Percentiles rank a stretch among this genome's conserved stretches.
These are phyloP conservation scores for Fusarium coicis DNA, from an alignment of 2,329 filamentous ascomycete genomes.

Conservation along the genomic window DNA sequence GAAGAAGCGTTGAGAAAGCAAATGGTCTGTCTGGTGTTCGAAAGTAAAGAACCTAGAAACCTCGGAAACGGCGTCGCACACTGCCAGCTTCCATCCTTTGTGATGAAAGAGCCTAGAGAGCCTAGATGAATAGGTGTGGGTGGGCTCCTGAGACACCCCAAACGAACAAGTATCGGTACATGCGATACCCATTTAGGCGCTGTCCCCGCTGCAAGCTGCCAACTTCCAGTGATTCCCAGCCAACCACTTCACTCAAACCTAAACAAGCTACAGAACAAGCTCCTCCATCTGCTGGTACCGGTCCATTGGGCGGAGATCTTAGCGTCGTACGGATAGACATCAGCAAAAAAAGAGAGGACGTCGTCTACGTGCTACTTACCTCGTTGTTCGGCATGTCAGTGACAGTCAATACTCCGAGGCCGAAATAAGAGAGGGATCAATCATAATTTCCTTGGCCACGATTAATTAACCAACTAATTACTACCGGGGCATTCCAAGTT, in stretches of 20 bases:
- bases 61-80: conserved; percentile 36
- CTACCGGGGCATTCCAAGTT: conserved; percentile 10
- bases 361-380: neutral
- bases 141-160: conserved; percentile 33
- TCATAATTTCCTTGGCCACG: conserved; percentile 5
- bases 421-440: neutral
- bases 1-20: conserved; percentile 13
- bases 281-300: conserved; percentile 12
- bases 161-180: conserved; percentile 21
- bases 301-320: conserved; percentile 27
- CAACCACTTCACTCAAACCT: conserved; percentile 16
- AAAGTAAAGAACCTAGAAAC: conserved; percentile 32
- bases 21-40: neutral
- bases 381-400: neutral
- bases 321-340: conserved; percentile 8
- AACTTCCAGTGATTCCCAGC: conserved; percentile 5
- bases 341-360: neutral
- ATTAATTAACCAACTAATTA: neutral
- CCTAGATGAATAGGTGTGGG: conserved; percentile 7
- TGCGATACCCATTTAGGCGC: conserved; percentile 21
- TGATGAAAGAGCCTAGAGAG: conserved; percentile 30
- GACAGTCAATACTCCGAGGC: neutral
- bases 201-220: conserved; percentile 27
- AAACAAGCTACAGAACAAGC: conserved; percentile 19
- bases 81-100: conserved; percentile 15